Evolutionary conservation across 768 basidiomycete species (phyloP), one percentile per base, ranked within the genome.

Genomic region (Suillus tomentosus): DNA sequence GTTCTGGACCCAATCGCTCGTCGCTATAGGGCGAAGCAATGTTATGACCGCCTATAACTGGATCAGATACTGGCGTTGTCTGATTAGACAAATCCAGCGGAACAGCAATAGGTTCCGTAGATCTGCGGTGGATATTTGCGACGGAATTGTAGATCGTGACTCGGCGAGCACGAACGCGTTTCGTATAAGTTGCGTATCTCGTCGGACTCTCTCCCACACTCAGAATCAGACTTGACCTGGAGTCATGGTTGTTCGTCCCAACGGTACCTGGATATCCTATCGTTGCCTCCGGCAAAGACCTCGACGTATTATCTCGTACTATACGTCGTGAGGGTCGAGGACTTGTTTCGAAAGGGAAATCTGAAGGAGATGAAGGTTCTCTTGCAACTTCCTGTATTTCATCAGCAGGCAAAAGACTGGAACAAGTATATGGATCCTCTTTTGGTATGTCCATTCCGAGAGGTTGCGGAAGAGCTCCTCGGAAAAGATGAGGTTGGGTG

Each of bases 1-100:
- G 17, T 0, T 56, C 56, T 2, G 31, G 31, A 10, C 61, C 70
- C 6, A 65, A 65, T 27, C 31, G 17, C 36, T 34, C 53, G 36
- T 64, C 39, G 2, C 1, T 36, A 37, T 36, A 56, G 17, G 51
- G 51, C 27, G 17, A 19, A 53, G 51, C 31, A 53, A 31, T 34
- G 5, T 53, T 6, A 10, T 34, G 31, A 53, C 15, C 5, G 31
- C 10, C 31, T 11, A 34, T 34, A 19, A 31, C 17, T 10, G 31
- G 51, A 53, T 53, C 51, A 10, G 51, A 53, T 53, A 31, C 17
- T 53, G 17, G 27, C 10, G 10, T 9, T 34, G 51, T 4, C 31
- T 34, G 51, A 17, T 2, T 31, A 34, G 31, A 15, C 5, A 31
- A 10, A 53, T 15, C 50, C 8, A 51, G 17, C 8, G 51, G 27